Evolutionary conservation across 202 grass and related monocot genomes (phyloP).

Genomic region (Brachypodium distachyon): DNA sequence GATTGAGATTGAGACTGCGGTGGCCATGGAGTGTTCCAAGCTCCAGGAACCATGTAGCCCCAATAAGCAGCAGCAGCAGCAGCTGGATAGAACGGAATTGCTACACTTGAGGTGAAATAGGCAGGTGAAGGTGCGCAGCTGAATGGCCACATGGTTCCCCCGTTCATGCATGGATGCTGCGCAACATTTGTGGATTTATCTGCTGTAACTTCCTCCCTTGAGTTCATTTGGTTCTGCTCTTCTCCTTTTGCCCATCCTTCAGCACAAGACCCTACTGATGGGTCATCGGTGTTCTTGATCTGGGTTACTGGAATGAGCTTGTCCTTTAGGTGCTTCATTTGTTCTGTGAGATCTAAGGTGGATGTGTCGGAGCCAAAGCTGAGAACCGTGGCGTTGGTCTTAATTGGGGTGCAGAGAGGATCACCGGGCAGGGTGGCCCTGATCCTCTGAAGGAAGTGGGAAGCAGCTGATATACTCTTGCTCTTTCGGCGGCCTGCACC

Average conservation of each 20-base stretch:
- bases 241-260: constrained; percentile 38
- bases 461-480: constrained; percentile 47
- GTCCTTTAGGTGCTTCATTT: constrained; percentile 38
- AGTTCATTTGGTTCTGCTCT: constrained; percentile 35
- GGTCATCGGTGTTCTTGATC: constrained; percentile 28
- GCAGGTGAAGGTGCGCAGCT: constrained; percentile 38
- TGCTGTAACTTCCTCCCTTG: constrained; percentile 19
- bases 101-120: constrained; percentile 31
- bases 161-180: constrained; percentile 41
- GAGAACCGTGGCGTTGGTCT: constrained; percentile 59
- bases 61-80: constrained; percentile 43
- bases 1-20: constrained; percentile 19
- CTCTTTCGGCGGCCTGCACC: constrained; percentile 87
- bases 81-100: constrained; percentile 53
- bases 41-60: constrained; percentile 48
- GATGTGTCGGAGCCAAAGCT: constrained; percentile 53
- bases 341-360: constrained; percentile 29
- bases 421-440: constrained; percentile 32
- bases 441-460: constrained; percentile 61
- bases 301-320: constrained; percentile 1
- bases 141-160: constrained; percentile 53
- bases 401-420: constrained; percentile 35
- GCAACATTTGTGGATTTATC: constrained; percentile 4
- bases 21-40: constrained; percentile 38
- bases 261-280: constrained; percentile 26